Base-by-base conservation (phyloP, 2,329 filamentous ascomycete genomes). In the Harringtonia lauricola region DNA sequence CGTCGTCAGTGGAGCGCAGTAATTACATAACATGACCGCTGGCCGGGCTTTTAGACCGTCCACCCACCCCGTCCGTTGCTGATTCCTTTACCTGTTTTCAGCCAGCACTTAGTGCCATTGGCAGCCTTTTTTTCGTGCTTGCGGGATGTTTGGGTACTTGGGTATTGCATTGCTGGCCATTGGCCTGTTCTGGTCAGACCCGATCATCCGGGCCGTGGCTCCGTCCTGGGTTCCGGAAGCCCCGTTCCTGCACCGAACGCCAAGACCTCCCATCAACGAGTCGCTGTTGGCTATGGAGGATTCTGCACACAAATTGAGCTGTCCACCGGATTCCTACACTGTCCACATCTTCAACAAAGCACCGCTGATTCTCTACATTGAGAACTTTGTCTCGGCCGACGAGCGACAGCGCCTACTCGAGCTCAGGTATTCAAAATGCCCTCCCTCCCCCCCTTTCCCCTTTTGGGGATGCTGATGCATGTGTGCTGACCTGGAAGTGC, bases 351-450 rank as follows among this genome's bases (percentile, higher is more conserved):
- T 70, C 44, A 71, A 63, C 36, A 63, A 66, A 43, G 66, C 67
- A 44, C 72, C 73, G 18, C 54, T 76, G 31, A 68, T 76, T 3
- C 52, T 76, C 4, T 76, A 76, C 47, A 57, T 76, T 13, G 70
- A 74, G 56, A 60, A 65, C 17, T 76, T 76, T 50, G 49, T 76
- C 42, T 64, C 59, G 14, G 47, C 50, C 9, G 57, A 56, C 4
- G 72, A 76, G 54, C 62, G 65, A 39, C 47, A 51, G 28, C 67
- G 74, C 50, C 54, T 76, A 18, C 57, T 74, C 2, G 64, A 71
- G 15, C 67, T 74, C 35, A 74, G 71, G 72, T 74, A n/a, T n/a
- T n/a, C n/a, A n/a, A n/a, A 41, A n/a, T 56, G 51, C 3, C 13
- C 28, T 13, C 29, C 30, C 24, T 26, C 19, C 30, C 10, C 9